These are phyloP conservation scores for Myriosclerotinia duriaeana DNA, from an alignment of 2,329 filamentous ascomycete genomes.

Conservation along the genomic window DNA sequence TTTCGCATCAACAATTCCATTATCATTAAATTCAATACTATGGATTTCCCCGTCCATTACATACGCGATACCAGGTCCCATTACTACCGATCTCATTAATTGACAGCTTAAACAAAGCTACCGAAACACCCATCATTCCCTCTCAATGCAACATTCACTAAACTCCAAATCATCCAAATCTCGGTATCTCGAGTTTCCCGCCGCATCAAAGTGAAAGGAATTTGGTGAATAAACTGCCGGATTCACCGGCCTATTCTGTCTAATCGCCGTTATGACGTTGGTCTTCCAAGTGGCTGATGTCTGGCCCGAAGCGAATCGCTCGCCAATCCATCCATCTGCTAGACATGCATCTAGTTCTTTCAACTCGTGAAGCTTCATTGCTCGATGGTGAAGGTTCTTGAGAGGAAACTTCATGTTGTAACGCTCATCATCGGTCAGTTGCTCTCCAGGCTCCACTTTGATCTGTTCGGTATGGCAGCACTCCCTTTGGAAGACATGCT, in stretches of 20 bases:
- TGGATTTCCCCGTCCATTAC: too few species aligned
- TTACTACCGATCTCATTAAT: too few species aligned
- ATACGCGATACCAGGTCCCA: too few species aligned
- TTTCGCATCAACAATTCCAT: too few species aligned
- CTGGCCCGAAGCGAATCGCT: slow-evolving; percentile 2
- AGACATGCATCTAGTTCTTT: not conserved
- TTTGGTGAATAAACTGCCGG: not conserved
- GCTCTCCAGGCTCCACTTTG: not conserved
- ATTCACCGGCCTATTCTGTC: not conserved
- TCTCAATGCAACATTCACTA: not conserved
- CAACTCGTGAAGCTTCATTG: not conserved
- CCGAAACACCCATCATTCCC: not conserved
- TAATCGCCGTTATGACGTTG: not conserved
- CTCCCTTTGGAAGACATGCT: not conserved
- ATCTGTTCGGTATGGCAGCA: not conserved
- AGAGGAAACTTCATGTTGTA: not conserved
- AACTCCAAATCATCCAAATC: not conserved
- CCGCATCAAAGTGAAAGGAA: not conserved
- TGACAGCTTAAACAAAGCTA: too few species aligned
- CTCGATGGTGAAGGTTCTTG: not conserved
- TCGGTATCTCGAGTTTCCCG: not conserved
- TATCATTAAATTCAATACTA: too few species aligned
- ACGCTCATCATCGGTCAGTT: not conserved
- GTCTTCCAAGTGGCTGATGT: not conserved
- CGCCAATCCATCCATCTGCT: too few species aligned